Percentiles rank a stretch among this genome's conserved stretches.
Conservation (phyloP, 2,329 filamentous ascomycete species). For the Periglandula ipomoeae region DNA sequence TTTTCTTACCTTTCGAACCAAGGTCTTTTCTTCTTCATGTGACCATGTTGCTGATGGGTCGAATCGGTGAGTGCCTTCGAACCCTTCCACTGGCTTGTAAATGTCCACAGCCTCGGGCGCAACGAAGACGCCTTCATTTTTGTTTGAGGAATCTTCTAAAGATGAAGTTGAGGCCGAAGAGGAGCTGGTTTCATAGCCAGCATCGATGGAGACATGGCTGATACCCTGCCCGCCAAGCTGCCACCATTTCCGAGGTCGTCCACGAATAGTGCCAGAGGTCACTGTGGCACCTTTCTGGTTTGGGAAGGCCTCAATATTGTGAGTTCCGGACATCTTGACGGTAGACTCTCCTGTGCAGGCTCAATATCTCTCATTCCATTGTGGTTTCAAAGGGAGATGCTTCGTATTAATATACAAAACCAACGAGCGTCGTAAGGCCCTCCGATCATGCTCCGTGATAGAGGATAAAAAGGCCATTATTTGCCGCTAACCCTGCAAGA, state of each 20-base stretch:
- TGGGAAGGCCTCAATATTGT: not conserved
- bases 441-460: no score
- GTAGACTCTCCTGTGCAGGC: no score
- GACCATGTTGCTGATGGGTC: constrained; percentile 49
- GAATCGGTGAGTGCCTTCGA: constrained; percentile 50
- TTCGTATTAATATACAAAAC: not conserved
- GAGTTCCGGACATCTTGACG: not conserved
- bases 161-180: not conserved
- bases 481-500: not conserved
- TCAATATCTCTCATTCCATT: no score
- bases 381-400: not conserved
- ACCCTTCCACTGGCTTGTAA: constrained; percentile 43
- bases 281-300: not conserved
- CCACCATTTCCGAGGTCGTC: constrained; percentile 4
- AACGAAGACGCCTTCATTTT: not conserved
- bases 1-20: constrained; percentile 39
- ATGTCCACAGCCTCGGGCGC: constrained; percentile 5
- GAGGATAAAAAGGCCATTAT: not conserved
- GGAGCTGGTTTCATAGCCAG: not conserved
- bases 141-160: constrained; percentile 1
- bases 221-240: constrained; percentile 7
- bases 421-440: not conserved
- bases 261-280: not conserved
- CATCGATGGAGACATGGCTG: constrained; percentile 7
- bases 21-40: constrained; percentile 42